Conservation (phyloP, 305 asterid species). For the Rubia tinctorum region DNA sequence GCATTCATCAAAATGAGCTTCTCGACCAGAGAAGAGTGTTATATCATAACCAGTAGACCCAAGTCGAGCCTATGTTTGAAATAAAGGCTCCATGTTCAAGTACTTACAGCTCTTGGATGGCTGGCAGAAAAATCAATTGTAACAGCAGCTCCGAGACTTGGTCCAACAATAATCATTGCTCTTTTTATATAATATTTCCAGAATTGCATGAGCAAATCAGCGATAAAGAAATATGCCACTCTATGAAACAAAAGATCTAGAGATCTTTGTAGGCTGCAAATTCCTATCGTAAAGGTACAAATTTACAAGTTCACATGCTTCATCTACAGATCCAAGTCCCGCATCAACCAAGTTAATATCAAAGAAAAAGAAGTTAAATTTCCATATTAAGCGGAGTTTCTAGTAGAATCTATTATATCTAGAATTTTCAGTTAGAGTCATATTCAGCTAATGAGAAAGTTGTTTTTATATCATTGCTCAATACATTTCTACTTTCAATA, state of each 20-base stretch:
- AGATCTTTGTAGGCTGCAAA: neutral
- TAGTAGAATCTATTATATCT: neutral
- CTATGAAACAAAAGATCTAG: neutral
- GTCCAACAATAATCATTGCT: constrained; percentile 88
- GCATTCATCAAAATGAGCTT: constrained; percentile 87
- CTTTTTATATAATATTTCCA: constrained; percentile 73
- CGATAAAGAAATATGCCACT: neutral
- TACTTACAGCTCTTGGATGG: constrained; percentile 79
- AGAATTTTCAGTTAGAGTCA: neutral
- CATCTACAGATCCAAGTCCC: neutral
- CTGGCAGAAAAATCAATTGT: constrained; percentile 69
- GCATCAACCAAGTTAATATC: neutral
- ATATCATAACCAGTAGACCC: constrained; percentile 11
- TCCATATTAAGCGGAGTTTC: neutral
- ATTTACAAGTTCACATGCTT: neutral
- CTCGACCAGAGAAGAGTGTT: constrained; percentile 53
- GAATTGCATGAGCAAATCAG: constrained; percentile 34
- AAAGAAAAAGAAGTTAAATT: neutral
- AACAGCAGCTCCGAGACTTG: constrained; percentile 95
- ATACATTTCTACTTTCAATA: neutral
- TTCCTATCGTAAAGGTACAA: neutral
- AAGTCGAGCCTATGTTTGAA: neutral
- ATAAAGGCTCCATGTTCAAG: constrained; percentile 3
- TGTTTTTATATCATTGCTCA: neutral
- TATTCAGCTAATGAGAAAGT: neutral